phyloP scores from a whole-genome alignment of 2,329 filamentous ascomycete genomes.

The Penicillium sp. region DNA sequence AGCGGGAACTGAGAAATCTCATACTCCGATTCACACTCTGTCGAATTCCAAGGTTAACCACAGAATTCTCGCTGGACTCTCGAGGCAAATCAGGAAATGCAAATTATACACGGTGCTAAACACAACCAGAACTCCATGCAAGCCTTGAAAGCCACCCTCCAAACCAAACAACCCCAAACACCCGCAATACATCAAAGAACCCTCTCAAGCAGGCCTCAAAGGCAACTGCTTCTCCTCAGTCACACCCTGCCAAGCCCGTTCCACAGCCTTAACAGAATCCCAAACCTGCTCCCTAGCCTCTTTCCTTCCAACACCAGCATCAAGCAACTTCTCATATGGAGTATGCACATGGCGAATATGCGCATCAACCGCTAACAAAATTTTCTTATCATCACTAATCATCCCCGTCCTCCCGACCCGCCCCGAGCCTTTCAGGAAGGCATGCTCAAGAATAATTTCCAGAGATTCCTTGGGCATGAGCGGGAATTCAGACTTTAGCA shows the following conservation, averaged over 20 bases:
- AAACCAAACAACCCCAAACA: neutral
- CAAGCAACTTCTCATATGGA: conserved; percentile 39
- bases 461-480: conserved; percentile 38
- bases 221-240: neutral
- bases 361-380: conserved; percentile 43
- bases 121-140: too few relatives aligned
- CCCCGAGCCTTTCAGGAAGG: conserved; percentile 44
- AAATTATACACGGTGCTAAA: too few relatives aligned
- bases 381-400: conserved; percentile 36
- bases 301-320: conserved; percentile 23
- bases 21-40: too few relatives aligned
- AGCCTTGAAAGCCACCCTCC: neutral
- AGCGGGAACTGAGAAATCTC: too few relatives aligned
- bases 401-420: conserved; percentile 41
- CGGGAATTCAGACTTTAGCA: conserved; percentile 39
- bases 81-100: too few relatives aligned
- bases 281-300: conserved; percentile 36
- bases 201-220: neutral
- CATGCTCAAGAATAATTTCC: conserved; percentile 37
- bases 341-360: conserved; percentile 47
- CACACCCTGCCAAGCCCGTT: conserved; percentile 33
- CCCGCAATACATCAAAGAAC: neutral
- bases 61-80: too few relatives aligned
- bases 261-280: conserved; percentile 30
- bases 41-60: too few relatives aligned